These are phyloP conservation scores for Gynandropsis gynandra DNA, from an alignment of 345 rosid genomes.

Conservation along the genomic window DNA sequence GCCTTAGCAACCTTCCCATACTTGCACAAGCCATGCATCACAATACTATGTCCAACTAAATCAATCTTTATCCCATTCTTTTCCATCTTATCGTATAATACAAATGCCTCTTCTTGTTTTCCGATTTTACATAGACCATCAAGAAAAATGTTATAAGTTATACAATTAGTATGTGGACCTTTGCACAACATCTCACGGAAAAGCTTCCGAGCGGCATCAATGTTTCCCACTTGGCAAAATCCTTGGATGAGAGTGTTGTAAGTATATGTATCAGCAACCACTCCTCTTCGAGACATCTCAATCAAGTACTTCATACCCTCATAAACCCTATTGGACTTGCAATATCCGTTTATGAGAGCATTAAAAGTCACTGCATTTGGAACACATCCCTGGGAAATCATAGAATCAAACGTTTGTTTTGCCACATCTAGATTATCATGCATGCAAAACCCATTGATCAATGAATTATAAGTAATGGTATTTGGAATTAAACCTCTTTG, in stretches of 20 bases:
- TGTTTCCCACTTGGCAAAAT: conserved; percentile 15
- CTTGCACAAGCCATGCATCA: conserved; percentile 24
- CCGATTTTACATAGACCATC: conserved; percentile 24
- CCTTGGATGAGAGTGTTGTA: no score
- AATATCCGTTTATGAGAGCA: conserved; percentile 7
- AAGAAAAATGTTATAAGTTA: conserved; percentile 20
- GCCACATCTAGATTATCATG: conserved; percentile 24
- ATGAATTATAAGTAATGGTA: no score
- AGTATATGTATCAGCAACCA: no score
- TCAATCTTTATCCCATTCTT: conserved; percentile 16
- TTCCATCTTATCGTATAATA: conserved; percentile 21
- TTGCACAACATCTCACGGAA: conserved; percentile 18
- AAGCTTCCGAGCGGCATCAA: conserved; percentile 14
- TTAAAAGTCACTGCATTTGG: conserved; percentile 16
- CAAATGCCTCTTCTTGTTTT: conserved; percentile 17
- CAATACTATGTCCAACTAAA: conserved; percentile 19
- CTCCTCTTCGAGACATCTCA: no score
- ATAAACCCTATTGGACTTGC: no score
- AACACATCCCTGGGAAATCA: conserved; percentile 9
- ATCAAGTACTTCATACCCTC: no score
- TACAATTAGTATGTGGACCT: conserved; percentile 20
- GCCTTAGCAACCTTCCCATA: conserved; percentile 19
- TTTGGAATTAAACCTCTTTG: no score
- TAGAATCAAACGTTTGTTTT: conserved; percentile 6
- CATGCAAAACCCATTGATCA: conserved; percentile 27